Evolutionary conservation across 1,284 basidiomycete genomes (phyloP), one percentile per base, ranked within the genome.

Genomic region (Ustilago sp.): DNA sequence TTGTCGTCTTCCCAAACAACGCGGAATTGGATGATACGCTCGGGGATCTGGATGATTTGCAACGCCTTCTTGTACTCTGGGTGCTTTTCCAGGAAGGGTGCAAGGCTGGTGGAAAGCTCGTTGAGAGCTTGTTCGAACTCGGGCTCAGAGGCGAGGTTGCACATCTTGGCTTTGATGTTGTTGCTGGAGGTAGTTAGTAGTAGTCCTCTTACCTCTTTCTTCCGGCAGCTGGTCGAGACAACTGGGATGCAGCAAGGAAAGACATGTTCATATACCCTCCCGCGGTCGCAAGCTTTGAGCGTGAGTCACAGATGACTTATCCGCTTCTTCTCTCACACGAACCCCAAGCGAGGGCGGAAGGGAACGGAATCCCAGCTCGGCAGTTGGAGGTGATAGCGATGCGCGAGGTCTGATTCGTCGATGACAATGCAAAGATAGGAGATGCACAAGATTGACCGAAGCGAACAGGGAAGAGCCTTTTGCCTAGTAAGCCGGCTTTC

Each of bases 1-100:
- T 65, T 88, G 86, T 93, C 92, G 81, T 91, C 90, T 86, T 93
- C 92, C 92, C 92, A 93, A 75, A 90, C 89, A 59, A 93, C 92
- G 80, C 74, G 79, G 79, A 83, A 77, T 48, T 78, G 91, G 80
- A 93, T 88, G 85, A 93, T 86, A 79, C 92, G 91, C 87, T 93
- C 92, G 48, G 92, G 92, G 83, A 93, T 88, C 85, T 91, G 89
- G 61, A 92, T 88, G 80, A 93, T 89, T 68, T 91, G 89, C 79
- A 93, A 89, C 23, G 91, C 91, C 83, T 90, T 90, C 86, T 90
- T 88, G 89, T 93, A 92, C 79, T 90, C 89, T 38, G 92, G 92
- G 86, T 92, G 89, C 78, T 90, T 89, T 72, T 88, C 88, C 82
- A 93, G 89, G 89, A 93, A 92, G 55, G 90, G 89, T 58, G 87